Conservation (phyloP, 164 flowering plant species). For the Stephania japonica region DNA sequence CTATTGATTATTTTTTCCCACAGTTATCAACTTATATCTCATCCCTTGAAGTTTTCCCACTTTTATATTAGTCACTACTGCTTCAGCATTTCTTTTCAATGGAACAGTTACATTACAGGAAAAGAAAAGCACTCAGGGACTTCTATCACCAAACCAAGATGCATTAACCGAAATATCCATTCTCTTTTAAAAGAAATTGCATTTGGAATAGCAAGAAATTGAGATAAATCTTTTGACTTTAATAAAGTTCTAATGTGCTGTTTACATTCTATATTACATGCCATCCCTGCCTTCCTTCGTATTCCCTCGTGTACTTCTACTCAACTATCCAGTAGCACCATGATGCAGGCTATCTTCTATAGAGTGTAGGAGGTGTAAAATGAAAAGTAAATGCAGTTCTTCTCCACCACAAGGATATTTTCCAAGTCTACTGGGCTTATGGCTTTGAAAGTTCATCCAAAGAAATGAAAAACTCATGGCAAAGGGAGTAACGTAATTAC, state of each 20-base stretch:
- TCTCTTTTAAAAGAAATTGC: not conserved
- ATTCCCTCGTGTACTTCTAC: not conserved
- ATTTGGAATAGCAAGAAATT: too few species aligned
- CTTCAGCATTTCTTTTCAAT: not conserved
- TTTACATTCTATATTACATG: not conserved
- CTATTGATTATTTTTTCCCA: not conserved
- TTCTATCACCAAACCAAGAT: not conserved
- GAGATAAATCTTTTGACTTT: too few species aligned
- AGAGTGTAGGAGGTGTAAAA: not conserved
- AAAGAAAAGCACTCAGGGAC: not conserved
- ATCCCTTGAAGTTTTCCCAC: not conserved
- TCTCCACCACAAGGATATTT: not conserved
- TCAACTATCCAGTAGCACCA: not conserved
- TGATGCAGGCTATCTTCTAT: too few species aligned
- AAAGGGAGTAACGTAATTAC: not conserved
- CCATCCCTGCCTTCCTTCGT: not conserved
- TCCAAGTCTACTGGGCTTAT: not conserved
- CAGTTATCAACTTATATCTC: not conserved
- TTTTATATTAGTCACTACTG: not conserved
- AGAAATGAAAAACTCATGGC: not conserved
- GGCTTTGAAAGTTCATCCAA: not conserved
- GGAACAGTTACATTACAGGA: not conserved
- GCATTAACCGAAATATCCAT: not conserved
- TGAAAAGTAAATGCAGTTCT: not conserved
- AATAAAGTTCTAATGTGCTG: not conserved